These are phyloP conservation scores for Penicillium digitatum DNA, from an alignment of 2,329 filamentous ascomycete genomes.

Conservation along the genomic window DNA sequence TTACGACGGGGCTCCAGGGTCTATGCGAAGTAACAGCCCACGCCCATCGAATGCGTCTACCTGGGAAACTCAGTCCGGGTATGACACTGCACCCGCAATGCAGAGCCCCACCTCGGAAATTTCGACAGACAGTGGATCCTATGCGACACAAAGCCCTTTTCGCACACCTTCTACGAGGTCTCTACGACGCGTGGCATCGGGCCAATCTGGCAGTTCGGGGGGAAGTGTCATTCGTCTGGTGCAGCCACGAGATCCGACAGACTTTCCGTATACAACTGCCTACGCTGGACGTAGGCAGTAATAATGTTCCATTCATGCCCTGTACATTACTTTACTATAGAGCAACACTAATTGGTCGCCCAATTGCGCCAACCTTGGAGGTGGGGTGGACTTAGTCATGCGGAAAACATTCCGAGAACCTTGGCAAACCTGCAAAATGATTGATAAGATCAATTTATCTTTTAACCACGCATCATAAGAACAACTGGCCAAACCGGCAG, in stretches of 20 bases:
- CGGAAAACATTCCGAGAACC: constrained; percentile 17
- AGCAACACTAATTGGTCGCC: constrained; percentile 10
- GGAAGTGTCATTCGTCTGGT: constrained; percentile 41
- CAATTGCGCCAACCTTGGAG: constrained; percentile 5
- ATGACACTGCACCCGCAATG: constrained; percentile 25
- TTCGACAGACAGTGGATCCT: constrained; percentile 17
- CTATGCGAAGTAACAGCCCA: constrained; percentile 25
- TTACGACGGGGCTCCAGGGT: constrained; percentile 20
- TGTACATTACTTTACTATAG: constrained; percentile 19
- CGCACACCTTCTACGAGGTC: constrained; percentile 38
- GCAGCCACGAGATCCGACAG: constrained; percentile 27
- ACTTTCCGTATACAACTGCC: constrained; percentile 37
- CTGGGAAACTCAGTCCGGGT: constrained; percentile 30
- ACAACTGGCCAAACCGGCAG: background rate
- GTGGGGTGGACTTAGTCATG: constrained; percentile 23
- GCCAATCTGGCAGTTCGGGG: constrained; percentile 32
- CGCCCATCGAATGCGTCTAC: constrained; percentile 28
- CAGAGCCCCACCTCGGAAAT: constrained; percentile 21
- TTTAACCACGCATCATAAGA: constrained; percentile 7
- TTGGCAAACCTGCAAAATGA: constrained; percentile 26
- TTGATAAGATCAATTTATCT: constrained; percentile 32
- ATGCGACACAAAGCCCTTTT: constrained; percentile 8
- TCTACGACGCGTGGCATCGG: constrained; percentile 32
- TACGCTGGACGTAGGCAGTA: constrained; percentile 16
- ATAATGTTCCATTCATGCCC: background rate